Conservation (phyloP, 805 yeast species). For the Cyberlindnera saturnus region DNA sequence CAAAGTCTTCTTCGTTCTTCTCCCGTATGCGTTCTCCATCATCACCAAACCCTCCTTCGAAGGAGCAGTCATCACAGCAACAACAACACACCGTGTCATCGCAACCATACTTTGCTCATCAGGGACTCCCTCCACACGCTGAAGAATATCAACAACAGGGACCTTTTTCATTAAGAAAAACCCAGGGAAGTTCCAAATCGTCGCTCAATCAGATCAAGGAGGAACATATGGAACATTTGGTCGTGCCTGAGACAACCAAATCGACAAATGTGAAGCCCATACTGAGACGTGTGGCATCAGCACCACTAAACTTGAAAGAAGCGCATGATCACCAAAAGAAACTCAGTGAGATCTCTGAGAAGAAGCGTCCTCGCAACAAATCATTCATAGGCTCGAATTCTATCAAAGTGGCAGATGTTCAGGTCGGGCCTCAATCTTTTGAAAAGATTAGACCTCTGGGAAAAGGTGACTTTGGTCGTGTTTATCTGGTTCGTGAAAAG, state of each 20-base stretch:
- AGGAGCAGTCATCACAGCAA: background rate
- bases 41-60: constrained; percentile 23
- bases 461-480: constrained; percentile 97
- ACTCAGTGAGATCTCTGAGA: constrained; percentile 13
- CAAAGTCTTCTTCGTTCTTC: constrained; percentile 11
- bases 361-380: constrained; percentile 35
- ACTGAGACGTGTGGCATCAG: constrained; percentile 76
- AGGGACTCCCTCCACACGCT: constrained; percentile 53
- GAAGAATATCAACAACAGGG: constrained; percentile 7
- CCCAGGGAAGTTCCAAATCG: constrained; percentile 10
- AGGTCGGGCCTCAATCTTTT: constrained; percentile 81
- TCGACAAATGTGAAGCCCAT: constrained; percentile 22
- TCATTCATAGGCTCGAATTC: constrained; percentile 59
- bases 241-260: background rate
- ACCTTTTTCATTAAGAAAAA: constrained; percentile 23
- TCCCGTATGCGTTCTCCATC: constrained; percentile 31
- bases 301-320: constrained; percentile 55
- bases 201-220: constrained; percentile 31
- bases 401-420: constrained; percentile 65
- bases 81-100: constrained; percentile 19
- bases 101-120: constrained; percentile 51
- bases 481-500: constrained; percentile 83
- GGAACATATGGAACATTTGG: constrained; percentile 16
- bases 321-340: constrained; percentile 19
- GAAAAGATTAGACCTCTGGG: constrained; percentile 89